phyloP scores from a whole-genome alignment of 2,329 filamentous ascomycete species.

The Exophiala mesophila region DNA sequence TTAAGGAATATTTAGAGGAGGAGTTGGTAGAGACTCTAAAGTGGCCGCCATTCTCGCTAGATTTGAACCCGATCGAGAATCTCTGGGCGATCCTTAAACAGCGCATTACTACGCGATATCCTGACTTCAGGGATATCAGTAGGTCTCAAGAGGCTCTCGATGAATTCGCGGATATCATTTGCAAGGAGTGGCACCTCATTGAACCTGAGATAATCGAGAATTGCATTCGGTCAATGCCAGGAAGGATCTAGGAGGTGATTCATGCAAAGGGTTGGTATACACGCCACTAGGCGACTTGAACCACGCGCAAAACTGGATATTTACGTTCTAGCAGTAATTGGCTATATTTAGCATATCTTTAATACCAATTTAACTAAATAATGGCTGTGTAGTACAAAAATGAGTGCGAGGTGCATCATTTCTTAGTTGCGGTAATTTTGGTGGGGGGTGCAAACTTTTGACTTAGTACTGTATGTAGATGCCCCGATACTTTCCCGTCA shows the following conservation, averaged over 20 bases:
- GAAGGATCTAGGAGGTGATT: background rate
- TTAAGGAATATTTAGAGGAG: constrained; percentile 16
- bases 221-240: constrained; percentile 7
- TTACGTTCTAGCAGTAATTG: background rate
- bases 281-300: background rate
- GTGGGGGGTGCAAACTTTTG: too few species aligned
- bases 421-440: too few species aligned
- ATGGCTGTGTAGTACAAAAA: background rate
- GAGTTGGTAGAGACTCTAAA: constrained; percentile 20
- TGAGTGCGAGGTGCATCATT: constrained; percentile 25
- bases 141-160: constrained; percentile 12
- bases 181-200: constrained; percentile 5
- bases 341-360: background rate
- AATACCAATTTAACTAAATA: background rate
- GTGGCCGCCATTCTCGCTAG: constrained; percentile 25
- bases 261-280: constrained; percentile 16
- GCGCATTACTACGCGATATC: constrained; percentile 19
- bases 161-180: constrained; percentile 18
- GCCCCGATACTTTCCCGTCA: too few species aligned
- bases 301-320: background rate
- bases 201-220: background rate
- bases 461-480: too few species aligned
- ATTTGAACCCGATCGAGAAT: constrained; percentile 31
- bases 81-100: constrained; percentile 27
- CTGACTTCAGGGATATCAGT: constrained; percentile 19